Base-by-base conservation (phyloP, 169 alveolate genomes). In the Plasmodium coatneyi region DNA sequence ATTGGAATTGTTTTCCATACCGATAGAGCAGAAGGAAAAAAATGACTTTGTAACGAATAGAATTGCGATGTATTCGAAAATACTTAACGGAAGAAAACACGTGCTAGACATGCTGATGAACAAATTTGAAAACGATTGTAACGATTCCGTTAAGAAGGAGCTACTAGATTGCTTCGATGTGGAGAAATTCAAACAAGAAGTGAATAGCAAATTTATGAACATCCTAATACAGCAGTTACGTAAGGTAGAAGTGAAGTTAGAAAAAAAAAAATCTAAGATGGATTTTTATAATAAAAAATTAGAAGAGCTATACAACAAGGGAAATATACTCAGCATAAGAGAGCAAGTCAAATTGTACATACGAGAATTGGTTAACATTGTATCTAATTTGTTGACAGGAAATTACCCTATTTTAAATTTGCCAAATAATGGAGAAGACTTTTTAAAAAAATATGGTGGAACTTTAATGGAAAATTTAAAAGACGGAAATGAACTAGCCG, bases 331-430 rank as follows among this genome's bases (percentile, higher is more conserved):
- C 52, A 92, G 95, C 54, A 81, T 96, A 32, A 84, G 97, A 74
- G 98, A 97, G 80, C 95, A 92, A 80, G 95, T 97, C n/a, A 95
- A 96, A 83, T 86, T 97, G 54, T 97, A 95, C 84, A 90, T 97
- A 49, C 90, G 98, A 82, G 97, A 97, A 90, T 95, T 97, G 66
- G 93, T 96, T 71, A 98, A 97, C 83, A 95, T 96, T 5, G 96
- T 97, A 32, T 96, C 96, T 19, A 97, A 97, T 86, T 95, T 97
- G 86, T 95, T 97, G 71, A 97, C 98, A 39, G 98, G 98, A 3
- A 97, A 97, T 95, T 97, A 97, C 81, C 96, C 97, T 43, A 96
- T 97, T 16, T 95, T 97, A 89, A 96, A 97, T 83, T 90, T 97
- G 82, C 98, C 98, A 32, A 80, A 94, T 28, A 90, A 93, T 43